Conservation (phyloP, 495 filamentous ascomycete species). For the Delitschia confertaspora region DNA sequence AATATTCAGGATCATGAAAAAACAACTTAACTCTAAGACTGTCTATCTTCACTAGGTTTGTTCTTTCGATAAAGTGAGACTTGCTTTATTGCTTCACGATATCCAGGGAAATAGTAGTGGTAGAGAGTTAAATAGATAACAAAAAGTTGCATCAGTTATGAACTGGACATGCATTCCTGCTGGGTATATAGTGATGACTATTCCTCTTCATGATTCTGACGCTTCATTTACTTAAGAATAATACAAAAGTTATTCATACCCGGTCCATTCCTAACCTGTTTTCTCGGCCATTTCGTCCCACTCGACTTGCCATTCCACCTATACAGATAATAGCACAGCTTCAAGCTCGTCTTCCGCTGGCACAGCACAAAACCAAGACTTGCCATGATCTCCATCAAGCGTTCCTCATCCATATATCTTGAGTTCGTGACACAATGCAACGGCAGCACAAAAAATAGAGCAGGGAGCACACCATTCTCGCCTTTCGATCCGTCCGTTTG, state of each 20-base stretch:
- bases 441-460: conserved; percentile 83
- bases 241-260: conserved; percentile 25
- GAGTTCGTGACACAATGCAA: conserved; percentile 86
- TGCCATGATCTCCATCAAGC: conserved; percentile 62
- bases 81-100: no score
- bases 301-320: conserved; percentile 31
- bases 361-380: conserved; percentile 61
- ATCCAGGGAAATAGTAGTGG: no score
- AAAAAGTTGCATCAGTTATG: no score
- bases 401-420: conserved; percentile 72
- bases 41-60: no score
- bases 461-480: conserved; percentile 48
- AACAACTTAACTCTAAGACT: no score
- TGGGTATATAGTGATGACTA: no score
- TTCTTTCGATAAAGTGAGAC: no score
- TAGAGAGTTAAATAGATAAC: no score
- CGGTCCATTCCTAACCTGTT: conserved; percentile 6
- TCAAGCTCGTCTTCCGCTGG: conserved; percentile 62
- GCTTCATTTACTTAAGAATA: conserved; percentile 12
- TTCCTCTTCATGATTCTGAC: no score
- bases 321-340: conserved; percentile 89
- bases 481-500: not conserved
- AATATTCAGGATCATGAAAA: no score
- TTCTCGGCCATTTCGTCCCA: conserved; percentile 9
- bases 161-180: no score